These are phyloP conservation scores for Nakaseomyces uthaithaninus DNA, from an alignment of 1,139 yeast species.

Conservation along the genomic window DNA sequence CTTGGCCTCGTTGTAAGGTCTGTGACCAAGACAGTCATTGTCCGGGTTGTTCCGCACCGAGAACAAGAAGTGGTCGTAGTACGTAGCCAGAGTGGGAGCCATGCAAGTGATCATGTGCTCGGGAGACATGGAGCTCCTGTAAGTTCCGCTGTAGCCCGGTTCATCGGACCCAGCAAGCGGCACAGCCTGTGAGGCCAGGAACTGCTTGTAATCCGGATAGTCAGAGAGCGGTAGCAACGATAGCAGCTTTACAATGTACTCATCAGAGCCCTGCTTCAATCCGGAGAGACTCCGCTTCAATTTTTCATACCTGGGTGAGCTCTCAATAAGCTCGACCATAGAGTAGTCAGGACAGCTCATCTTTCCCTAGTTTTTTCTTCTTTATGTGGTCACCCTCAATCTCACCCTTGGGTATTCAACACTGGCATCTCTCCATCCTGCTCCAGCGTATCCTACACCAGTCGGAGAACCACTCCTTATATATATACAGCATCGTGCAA, in stretches of 20 bases:
- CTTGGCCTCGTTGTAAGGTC: slow-evolving; percentile 39
- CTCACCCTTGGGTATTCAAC: too few relatives aligned
- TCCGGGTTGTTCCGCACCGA: slow-evolving; percentile 36
- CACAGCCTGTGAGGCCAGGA: slow-evolving; percentile 30
- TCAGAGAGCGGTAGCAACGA: slow-evolving; percentile 23
- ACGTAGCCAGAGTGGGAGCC: slow-evolving; percentile 46
- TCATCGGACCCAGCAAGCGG: slow-evolving; percentile 41
- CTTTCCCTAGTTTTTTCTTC: neutral
- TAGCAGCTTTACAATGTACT: slow-evolving; percentile 21
- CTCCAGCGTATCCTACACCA: too few relatives aligned
- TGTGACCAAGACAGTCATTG: slow-evolving; percentile 44
- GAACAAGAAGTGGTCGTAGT: slow-evolving; percentile 42
- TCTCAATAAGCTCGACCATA: slow-evolving; percentile 8
- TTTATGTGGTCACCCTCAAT: neutral
- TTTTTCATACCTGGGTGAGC: slow-evolving; percentile 15
- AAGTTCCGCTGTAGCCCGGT: slow-evolving; percentile 48
- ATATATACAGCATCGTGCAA: too few relatives aligned
- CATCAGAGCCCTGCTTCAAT: slow-evolving; percentile 22
- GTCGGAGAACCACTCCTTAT: too few relatives aligned
- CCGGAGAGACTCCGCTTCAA: slow-evolving; percentile 17
- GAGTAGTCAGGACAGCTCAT: neutral
- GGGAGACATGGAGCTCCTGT: slow-evolving; percentile 39
- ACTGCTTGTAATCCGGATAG: slow-evolving; percentile 19
- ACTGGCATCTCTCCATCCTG: too few relatives aligned
- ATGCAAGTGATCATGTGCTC: slow-evolving; percentile 38